phyloP scores from a whole-genome alignment of 306 rosid species.

The Argentina anserina region DNA sequence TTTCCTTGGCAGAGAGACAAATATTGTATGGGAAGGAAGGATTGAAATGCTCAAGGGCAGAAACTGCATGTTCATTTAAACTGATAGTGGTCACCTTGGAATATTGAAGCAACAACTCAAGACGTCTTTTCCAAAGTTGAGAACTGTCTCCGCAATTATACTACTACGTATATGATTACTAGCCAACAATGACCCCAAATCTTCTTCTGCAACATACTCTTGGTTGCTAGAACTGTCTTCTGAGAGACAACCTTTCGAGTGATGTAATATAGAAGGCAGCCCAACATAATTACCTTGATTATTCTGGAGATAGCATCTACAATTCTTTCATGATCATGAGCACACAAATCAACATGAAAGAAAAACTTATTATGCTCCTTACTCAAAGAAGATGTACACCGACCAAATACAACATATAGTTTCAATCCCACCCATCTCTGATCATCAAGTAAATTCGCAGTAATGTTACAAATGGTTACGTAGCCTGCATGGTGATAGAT shows the following conservation, averaged over 20 bases:
- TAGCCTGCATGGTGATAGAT: background rate
- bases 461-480: background rate
- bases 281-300: too few relatives aligned
- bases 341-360: background rate
- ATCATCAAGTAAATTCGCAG: background rate
- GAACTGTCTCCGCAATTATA: background rate
- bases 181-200: rapidly evolving
- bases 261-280: background rate
- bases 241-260: background rate
- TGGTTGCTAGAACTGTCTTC: background rate
- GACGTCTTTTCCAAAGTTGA: background rate
- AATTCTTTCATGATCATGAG: background rate
- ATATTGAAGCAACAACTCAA: background rate
- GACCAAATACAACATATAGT: background rate
- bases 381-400: background rate
- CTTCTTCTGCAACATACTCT: background rate
- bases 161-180: too few relatives aligned
- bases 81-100: background rate
- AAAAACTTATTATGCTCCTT: background rate
- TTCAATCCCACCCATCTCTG: conserved; percentile 4
- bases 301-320: background rate
- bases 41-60: background rate
- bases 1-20: too few relatives aligned
- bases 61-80: background rate
- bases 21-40: background rate